These are phyloP conservation scores for Metschnikowia kunwiensis DNA, from an alignment of 805 yeast species.

Conservation along the genomic window DNA sequence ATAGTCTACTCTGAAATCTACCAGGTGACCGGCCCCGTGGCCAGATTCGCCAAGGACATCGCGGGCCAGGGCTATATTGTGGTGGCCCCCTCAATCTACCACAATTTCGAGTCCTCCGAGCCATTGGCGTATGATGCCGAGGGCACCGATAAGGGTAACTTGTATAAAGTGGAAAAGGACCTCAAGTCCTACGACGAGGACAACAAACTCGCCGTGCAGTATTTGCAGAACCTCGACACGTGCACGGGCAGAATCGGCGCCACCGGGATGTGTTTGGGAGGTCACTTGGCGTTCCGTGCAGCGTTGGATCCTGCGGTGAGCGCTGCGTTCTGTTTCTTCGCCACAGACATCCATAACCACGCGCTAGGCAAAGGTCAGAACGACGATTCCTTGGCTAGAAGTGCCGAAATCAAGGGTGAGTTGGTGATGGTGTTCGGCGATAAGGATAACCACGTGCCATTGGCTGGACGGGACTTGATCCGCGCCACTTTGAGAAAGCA, in stretches of 20 bases:
- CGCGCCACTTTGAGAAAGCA: slow-evolving; percentile 56
- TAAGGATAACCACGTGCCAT: slow-evolving; percentile 75
- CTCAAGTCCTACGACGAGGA: slow-evolving; percentile 76
- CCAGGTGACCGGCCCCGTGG: slow-evolving; percentile 80
- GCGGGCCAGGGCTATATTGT: slow-evolving; percentile 79
- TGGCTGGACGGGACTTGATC: slow-evolving; percentile 71
- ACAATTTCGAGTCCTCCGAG: slow-evolving; percentile 63
- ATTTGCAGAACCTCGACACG: slow-evolving; percentile 53
- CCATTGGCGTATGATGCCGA: slow-evolving; percentile 65
- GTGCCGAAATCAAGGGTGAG: slow-evolving; percentile 57
- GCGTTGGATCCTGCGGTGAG: slow-evolving; percentile 60
- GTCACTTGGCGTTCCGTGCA: slow-evolving; percentile 72
- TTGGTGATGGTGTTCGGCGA: slow-evolving; percentile 71
- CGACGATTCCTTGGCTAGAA: slow-evolving; percentile 63
- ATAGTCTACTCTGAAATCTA: slow-evolving; percentile 76
- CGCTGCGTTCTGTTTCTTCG: slow-evolving; percentile 74
- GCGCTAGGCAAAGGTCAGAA: slow-evolving; percentile 61
- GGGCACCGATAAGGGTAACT: slow-evolving; percentile 76
- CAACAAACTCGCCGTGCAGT: slow-evolving; percentile 59
- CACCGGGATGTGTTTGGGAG: slow-evolving; percentile 87
- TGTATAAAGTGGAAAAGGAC: slow-evolving; percentile 63
- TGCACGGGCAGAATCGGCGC: slow-evolving; percentile 75
- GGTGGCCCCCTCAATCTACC: slow-evolving; percentile 78
- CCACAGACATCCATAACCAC: slow-evolving; percentile 73
- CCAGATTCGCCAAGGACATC: slow-evolving; percentile 71